Evolutionary conservation across 768 basidiomycete genomes (phyloP), one percentile per base, ranked within the genome.

Genomic region (Boletus eberwhitei): DNA sequence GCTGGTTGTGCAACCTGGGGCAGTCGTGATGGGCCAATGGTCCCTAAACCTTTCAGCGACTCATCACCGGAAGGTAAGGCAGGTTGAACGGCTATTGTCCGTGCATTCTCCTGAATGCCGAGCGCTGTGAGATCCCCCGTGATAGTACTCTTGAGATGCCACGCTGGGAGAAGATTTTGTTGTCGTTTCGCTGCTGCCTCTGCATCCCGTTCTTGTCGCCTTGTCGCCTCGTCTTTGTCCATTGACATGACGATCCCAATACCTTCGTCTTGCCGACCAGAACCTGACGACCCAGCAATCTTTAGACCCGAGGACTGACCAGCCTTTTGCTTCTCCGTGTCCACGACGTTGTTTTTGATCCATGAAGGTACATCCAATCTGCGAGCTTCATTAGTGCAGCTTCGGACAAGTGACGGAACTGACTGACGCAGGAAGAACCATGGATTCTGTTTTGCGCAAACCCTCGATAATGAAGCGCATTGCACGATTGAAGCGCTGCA

Each of bases 81-180:
- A 40, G 55, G 44, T n/a, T 65, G 66, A 38, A 62, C 72, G 13
- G 67, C 64, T 50, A 79, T 79, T 24, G 77, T 71, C 53, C 85
- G 74, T n/a, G 81, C 83, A 57, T 70, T 82, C 67, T 90, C 88
- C 62, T 85, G 82, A 53, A 90, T 80, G 19, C 93, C 93, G 38
- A 95, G 77, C 21, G 91, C 88, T 1, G 96, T 97, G 56, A 93
- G 75, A 60, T 95, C 89, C 9, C 94, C 93, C 4, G 93, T 87
- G 57, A 99, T 93, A 3, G 97, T 99, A 66, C 93, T 95, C 72
- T 92, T 90, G 61, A 94, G 80, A 75, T 97, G 92, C 97, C 97
- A 99, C 13, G 88, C 78, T 1, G 97, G 97, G 42, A 99, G 75
- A 0, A 86, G 83, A 67, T 98, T 98, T 74, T 98, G 94, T 66